These are phyloP conservation scores for Zea luxurians DNA, from an alignment of 176 grass and related monocot genomes.

Conservation along the genomic window DNA sequence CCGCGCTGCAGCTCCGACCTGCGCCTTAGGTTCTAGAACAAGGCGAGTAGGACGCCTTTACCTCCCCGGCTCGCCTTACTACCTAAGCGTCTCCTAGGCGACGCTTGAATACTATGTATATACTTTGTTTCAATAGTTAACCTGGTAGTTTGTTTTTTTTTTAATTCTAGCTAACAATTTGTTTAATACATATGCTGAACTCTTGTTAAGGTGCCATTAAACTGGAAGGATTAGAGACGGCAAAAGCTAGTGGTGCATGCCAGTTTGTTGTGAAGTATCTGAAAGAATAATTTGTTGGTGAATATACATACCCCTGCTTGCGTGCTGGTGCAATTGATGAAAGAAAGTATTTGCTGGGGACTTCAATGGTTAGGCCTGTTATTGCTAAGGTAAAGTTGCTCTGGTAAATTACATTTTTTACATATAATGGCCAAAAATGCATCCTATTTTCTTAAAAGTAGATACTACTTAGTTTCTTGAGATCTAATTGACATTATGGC, in stretches of 20 bases:
- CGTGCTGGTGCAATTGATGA: conserved; percentile 89
- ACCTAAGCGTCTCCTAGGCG: too few relatives aligned
- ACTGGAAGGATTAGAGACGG: conserved; percentile 89
- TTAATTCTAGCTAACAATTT: conserved; percentile 8
- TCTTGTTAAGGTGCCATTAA: conserved; percentile 67
- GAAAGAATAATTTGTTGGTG: conserved; percentile 87
- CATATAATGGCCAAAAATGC: not conserved
- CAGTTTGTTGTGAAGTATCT: conserved; percentile 94
- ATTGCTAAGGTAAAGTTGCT: conserved; percentile 73
- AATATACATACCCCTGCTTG: conserved; percentile 86
- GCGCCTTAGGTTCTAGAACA: too few relatives aligned
- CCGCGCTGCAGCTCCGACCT: too few relatives aligned
- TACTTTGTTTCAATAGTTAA: conserved; percentile 21
- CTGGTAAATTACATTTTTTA: not conserved
- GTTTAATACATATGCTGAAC: not conserved
- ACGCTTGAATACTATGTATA: too few relatives aligned
- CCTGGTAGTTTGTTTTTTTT: conserved; percentile 16
- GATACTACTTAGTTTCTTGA: not conserved
- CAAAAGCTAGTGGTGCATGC: conserved; percentile 87
- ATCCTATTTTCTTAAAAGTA: not conserved
- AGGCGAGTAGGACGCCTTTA: too few relatives aligned
- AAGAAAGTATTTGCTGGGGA: conserved; percentile 94
- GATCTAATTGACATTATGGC: not conserved
- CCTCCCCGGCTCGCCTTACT: too few relatives aligned
- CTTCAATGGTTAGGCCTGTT: conserved; percentile 93